Evolutionary conservation across 345 rosid genomes (phyloP), one percentile per base, ranked within the genome.

Genomic region (Eucalyptus leucophloia): DNA sequence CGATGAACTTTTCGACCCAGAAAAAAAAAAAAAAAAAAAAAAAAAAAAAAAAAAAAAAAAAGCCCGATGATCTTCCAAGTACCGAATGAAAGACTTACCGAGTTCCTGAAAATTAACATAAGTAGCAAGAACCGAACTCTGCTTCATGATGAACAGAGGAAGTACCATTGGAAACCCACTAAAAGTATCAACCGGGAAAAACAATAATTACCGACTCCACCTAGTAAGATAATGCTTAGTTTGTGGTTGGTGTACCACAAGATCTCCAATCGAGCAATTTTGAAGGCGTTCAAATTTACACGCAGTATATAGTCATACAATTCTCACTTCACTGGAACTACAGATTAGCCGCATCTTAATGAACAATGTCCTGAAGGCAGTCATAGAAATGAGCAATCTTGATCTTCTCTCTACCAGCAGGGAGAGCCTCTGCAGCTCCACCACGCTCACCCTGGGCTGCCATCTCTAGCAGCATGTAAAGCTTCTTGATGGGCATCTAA

Each of bases 361-460:
- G 94, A 26, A 95, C 93, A 1, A 96, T 91, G 81, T 98, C 99
- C 92, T 94, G 96, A 69, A 96, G 96, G 91, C 99, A 96, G 89
- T 95, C 98, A 12, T 92, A 94, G 90, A 98, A 98, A 93, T 96
- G 98, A 34, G 92, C 54, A 86, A 96, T 93, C 51, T 93, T 91
- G 44, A 98, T 96, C 95, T 96, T 98, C 87, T 95, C 94, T 90
- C 40, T 90, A 3, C 99, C 99, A 3, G 94, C 91, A 92, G 89
- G 97, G 89, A 96, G 94, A 24, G 97, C 96, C 91, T 96, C 99
- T 2, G 98, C 94, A 13, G 96, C 91, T 67, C 97, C 98, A 77
- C 99, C 99, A 7, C 86, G 91, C 90, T 95, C 97, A 80, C 99
- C 98, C 88, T 97, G 99, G 32, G 97, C 99, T 28, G 99, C 99